Conservation (phyloP, 108 stramenopile genomes). For the Skeletonema marinoi region DNA sequence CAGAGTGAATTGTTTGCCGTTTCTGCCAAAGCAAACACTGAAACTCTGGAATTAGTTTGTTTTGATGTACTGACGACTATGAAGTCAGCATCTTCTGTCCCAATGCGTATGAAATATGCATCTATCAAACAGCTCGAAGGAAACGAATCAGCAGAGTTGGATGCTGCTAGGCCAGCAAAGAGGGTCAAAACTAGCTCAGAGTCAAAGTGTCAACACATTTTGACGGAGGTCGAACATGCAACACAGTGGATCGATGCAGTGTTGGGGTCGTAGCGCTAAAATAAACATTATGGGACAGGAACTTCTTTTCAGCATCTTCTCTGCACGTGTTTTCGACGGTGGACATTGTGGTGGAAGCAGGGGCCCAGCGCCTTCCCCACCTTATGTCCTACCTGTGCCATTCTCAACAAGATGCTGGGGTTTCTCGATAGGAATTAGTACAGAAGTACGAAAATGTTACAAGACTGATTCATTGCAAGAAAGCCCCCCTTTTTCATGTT, state of each 20-base stretch:
- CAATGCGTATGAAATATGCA: conserved; percentile 28
- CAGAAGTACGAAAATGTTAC: too few relatives aligned
- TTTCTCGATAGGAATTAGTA: too few relatives aligned
- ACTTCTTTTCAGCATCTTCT: too few relatives aligned
- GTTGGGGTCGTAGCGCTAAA: neutral
- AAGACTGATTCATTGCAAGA: too few relatives aligned
- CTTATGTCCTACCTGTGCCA: too few relatives aligned
- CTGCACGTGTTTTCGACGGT: too few relatives aligned
- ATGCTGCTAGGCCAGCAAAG: conserved; percentile 15
- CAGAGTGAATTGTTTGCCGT: conserved; percentile 75
- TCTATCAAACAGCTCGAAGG: conserved; percentile 7
- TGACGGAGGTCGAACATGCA: conserved; percentile 38
- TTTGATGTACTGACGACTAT: conserved; percentile 53
- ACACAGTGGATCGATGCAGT: conserved; percentile 34
- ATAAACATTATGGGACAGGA: too few relatives aligned
- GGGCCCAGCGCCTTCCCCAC: too few relatives aligned
- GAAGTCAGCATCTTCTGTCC: conserved; percentile 57
- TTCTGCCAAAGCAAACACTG: conserved; percentile 46
- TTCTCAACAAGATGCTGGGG: too few relatives aligned
- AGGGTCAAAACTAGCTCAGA: conserved; percentile 8
- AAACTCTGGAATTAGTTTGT: conserved; percentile 56
- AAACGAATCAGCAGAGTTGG: neutral
- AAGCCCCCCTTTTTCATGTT: too few relatives aligned
- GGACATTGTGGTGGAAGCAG: too few relatives aligned
- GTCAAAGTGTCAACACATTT: conserved; percentile 23